phyloP scores from a whole-genome alignment of 345 rosid genomes.

The Hypericum perforatum region DNA sequence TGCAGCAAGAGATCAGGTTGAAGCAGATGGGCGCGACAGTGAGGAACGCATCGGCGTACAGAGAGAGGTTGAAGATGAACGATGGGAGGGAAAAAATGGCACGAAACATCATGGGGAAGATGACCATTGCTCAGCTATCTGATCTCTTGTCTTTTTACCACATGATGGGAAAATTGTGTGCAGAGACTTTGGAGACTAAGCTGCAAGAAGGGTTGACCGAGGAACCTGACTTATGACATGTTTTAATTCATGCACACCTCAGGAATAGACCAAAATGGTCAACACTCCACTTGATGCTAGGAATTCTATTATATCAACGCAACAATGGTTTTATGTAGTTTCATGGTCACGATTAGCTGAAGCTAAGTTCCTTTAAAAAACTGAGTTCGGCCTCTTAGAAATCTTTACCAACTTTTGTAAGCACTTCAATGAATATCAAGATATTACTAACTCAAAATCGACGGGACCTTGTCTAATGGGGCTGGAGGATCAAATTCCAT shows the following conservation, averaged over 20 bases:
- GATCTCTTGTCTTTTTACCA: conserved; percentile 22
- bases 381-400: too few species aligned
- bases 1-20: conserved; percentile 26
- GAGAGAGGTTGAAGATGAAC: conserved; percentile 14
- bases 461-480: too few species aligned
- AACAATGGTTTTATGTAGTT: too few species aligned
- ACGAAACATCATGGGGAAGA: conserved; percentile 14
- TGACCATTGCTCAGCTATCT: conserved; percentile 19
- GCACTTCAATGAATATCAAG: too few species aligned
- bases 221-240: background rate
- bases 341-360: too few species aligned
- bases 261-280: too few species aligned
- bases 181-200: conserved; percentile 20
- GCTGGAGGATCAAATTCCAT: conserved; percentile 11
- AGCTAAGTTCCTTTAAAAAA: too few species aligned
- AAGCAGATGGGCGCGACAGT: conserved; percentile 30
- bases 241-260: too few species aligned
- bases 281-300: too few species aligned
- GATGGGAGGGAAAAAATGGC: conserved; percentile 21
- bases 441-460: too few species aligned
- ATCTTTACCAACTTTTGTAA: too few species aligned
- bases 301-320: too few species aligned
- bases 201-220: conserved; percentile 8
- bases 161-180: conserved; percentile 17
- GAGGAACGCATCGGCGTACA: conserved; percentile 16